Base-by-base conservation (phyloP, 257 asterid species). In the Solanum piurae region DNA sequence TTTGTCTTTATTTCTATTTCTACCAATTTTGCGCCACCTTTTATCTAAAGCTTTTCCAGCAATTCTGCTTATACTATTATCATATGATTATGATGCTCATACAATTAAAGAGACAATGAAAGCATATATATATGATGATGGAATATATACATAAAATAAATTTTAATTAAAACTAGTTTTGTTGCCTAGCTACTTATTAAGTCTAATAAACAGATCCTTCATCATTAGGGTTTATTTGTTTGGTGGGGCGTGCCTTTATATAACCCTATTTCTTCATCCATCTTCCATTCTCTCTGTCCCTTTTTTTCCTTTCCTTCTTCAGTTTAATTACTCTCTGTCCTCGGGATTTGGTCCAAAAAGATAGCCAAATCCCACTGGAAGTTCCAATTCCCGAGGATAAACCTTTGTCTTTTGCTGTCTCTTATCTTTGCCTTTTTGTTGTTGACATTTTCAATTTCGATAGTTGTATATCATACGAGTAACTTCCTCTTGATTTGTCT, bases 151-250 rank as follows among this genome's bases (percentile, higher is more conserved):
- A 20, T 58, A 58, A 55, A 20, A 29, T 46, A 27, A 33, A 14
- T 31, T 16, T 75, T 21, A 74, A 36, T 36, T 4, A 16, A 46
- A 16, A 44, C 38, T 60, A 23, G 25, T 42, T 8, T 77, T 77
- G 14, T 79, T 25, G 85, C 7, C 34, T 79, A 76, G 1, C 73
- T 66, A 66, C 5, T 18, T 27, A 29, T 27, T 62, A 62, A 62
- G 14, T 64, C 5, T 71, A 38, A 16, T 29, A 27, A 80, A 80
- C 68, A 49, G 42, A 80, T 62, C 88, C 93, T 89, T 91, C 90
- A 92, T 93, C 93, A 95, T 95, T 94, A 93, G 95, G 96, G 94
- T 93, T 90, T 94, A 80, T 80, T 80, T 80, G 85, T 49, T 80
- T 80, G 85, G 85, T 80, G 74, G 69, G 64, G 87, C n/a, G 66